phyloP scores from a whole-genome alignment of 345 rosid species.

The Toxicodendron radicans region DNA sequence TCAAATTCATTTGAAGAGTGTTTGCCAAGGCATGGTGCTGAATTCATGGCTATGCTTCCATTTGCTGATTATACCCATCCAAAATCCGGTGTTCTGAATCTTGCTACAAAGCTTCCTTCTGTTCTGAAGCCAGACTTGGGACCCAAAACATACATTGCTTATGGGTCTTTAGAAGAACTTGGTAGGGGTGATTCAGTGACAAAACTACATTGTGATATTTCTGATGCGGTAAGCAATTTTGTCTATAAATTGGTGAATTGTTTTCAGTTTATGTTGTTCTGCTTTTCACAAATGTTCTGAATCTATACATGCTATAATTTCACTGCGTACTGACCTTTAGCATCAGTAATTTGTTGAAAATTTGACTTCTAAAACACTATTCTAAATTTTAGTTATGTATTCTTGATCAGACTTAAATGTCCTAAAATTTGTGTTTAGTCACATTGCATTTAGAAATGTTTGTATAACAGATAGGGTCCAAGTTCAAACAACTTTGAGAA shows the following conservation, averaged over 20 bases:
- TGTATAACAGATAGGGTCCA: neutral
- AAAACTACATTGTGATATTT: slow-evolving; percentile 55
- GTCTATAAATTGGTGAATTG: neutral
- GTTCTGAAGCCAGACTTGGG: slow-evolving; percentile 64
- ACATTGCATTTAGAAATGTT: neutral
- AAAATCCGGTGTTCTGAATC: slow-evolving; percentile 45
- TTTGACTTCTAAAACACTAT: neutral
- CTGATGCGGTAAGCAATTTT: slow-evolving; percentile 52
- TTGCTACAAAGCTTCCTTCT: slow-evolving; percentile 52
- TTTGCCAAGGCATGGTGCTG: slow-evolving; percentile 61
- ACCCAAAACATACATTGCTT: slow-evolving; percentile 63
- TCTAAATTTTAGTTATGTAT: too few species aligned
- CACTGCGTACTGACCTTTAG: neutral
- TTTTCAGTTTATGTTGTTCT: slow-evolving; percentile 2
- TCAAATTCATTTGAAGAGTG: slow-evolving; percentile 51
- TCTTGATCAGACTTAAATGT: neutral
- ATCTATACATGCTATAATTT: slow-evolving; percentile 7
- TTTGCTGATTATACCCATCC: slow-evolving; percentile 54
- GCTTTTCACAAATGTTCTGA: neutral
- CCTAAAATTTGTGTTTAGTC: neutral
- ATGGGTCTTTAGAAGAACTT: slow-evolving; percentile 47
- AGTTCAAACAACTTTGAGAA: neutral
- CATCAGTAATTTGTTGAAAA: neutral
- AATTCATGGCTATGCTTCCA: slow-evolving; percentile 52
- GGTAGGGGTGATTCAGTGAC: slow-evolving; percentile 65